phyloP scores from a whole-genome alignment of 345 rosid genomes.

The Alliaria petiolata region DNA sequence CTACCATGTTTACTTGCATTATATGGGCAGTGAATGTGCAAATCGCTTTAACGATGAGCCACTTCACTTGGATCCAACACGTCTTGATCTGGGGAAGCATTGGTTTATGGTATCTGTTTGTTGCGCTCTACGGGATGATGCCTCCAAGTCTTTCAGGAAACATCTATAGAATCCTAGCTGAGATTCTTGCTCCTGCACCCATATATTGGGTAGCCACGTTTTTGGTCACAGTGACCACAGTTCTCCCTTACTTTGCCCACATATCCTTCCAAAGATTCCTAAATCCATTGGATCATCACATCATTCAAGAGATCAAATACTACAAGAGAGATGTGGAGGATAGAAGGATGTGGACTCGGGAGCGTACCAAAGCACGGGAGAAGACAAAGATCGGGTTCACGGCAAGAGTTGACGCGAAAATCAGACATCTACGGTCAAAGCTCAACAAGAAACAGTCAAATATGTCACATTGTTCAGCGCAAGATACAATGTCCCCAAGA shows the following conservation, averaged over 20 bases:
- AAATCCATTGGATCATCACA: slow-evolving; percentile 88
- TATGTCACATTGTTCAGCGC: slow-evolving; percentile 24
- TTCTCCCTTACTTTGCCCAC: slow-evolving; percentile 61
- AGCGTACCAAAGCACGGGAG: slow-evolving; percentile 80
- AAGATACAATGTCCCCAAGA: no score
- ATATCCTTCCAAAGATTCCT: slow-evolving; percentile 72
- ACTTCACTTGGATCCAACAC: slow-evolving; percentile 97
- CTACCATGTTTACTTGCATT: slow-evolving; percentile 93
- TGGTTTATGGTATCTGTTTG: slow-evolving; percentile 73
- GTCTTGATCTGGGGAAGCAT: slow-evolving; percentile 87
- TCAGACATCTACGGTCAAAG: slow-evolving; percentile 67
- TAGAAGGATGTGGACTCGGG: slow-evolving; percentile 81
- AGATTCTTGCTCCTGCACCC: slow-evolving; percentile 83
- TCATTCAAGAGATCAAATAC: slow-evolving; percentile 90
- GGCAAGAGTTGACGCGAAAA: slow-evolving; percentile 91
- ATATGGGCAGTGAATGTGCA: slow-evolving; percentile 89
- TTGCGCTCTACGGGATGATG: slow-evolving; percentile 65
- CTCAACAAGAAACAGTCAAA: slow-evolving; percentile 64
- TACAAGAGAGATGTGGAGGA: slow-evolving; percentile 79
- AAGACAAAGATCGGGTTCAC: slow-evolving; percentile 94
- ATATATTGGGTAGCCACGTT: slow-evolving; percentile 69
- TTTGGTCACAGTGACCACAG: slow-evolving; percentile 60
- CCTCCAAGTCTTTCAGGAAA: slow-evolving; percentile 63
- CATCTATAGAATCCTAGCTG: slow-evolving; percentile 59
- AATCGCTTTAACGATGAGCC: slow-evolving; percentile 87